These are phyloP conservation scores for Conticribra guillardii DNA, from an alignment of 108 stramenopile species.

Conservation along the genomic window DNA sequence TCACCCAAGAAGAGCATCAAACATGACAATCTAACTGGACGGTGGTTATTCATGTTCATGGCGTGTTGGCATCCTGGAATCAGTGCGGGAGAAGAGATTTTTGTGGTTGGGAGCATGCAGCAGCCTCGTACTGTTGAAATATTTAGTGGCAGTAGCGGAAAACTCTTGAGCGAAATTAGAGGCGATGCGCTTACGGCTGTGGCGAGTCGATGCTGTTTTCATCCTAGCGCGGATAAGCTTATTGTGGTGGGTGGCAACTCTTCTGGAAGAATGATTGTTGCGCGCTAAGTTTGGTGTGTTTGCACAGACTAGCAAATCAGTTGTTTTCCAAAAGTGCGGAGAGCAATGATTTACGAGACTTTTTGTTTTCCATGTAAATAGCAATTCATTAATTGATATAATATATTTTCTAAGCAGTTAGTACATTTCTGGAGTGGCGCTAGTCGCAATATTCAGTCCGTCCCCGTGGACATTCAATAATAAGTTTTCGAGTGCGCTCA, in stretches of 20 bases:
- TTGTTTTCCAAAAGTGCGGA: too few species aligned
- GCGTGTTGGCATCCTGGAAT: constrained; percentile 75
- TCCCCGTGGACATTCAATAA: too few species aligned
- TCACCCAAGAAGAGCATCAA: constrained; percentile 56
- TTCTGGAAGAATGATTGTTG: constrained; percentile 73
- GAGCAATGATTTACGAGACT: too few species aligned
- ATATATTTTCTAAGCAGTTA: too few species aligned
- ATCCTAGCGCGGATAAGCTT: constrained; percentile 66
- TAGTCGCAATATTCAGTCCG: too few species aligned
- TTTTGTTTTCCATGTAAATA: too few species aligned
- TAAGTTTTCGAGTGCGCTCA: too few species aligned
- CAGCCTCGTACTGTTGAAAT: constrained; percentile 76
- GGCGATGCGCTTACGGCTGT: constrained; percentile 81
- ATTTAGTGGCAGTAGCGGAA: constrained; percentile 55
- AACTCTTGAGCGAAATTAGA: constrained; percentile 48
- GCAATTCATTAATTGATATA: too few species aligned
- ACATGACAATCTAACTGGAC: constrained; percentile 86
- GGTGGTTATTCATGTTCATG: constrained; percentile 84
- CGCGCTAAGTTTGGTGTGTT: constrained; percentile 47
- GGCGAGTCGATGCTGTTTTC: constrained; percentile 84
- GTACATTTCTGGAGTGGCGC: too few species aligned
- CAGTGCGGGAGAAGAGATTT: constrained; percentile 53
- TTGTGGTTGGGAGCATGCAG: constrained; percentile 80
- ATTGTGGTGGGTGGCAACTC: constrained; percentile 79
- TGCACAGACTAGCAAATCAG: too few species aligned